Percentiles rank a stretch among this genome's conserved stretches.
Conservation (phyloP, 2,329 filamentous ascomycete species). For the Ophiocordyceps camponoti-saundersi region DNA sequence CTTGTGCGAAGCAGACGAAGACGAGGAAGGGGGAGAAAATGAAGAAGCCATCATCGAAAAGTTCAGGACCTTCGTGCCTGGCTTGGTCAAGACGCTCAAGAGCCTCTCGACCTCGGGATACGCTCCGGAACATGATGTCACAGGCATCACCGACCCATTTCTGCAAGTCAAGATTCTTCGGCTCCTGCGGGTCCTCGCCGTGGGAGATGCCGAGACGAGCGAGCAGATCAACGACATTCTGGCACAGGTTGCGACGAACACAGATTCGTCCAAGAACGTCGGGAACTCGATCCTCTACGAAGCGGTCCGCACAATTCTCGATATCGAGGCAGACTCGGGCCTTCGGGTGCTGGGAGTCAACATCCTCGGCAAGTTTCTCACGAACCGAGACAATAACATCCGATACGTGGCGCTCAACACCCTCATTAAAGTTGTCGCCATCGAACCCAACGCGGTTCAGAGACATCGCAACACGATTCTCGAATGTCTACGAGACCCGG, state of each 20-base stretch:
- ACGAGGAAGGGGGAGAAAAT: conserved; percentile 64
- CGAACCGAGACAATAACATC: conserved; percentile 99
- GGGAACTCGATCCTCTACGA: conserved; percentile 98
- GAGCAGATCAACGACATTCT: conserved; percentile 98
- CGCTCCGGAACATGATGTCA: conserved; percentile 94
- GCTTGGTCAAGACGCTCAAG: conserved; percentile 80
- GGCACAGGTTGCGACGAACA: conserved; percentile 94
- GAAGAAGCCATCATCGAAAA: conserved; percentile 68
- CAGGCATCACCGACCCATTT: conserved; percentile 94
- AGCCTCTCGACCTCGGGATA: conserved; percentile 88
- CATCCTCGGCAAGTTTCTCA: conserved; percentile 92
- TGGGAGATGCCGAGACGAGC: conserved; percentile 73
- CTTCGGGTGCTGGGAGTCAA: conserved; percentile 90
- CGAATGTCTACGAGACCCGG: conserved; percentile 87
- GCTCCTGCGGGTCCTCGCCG: conserved; percentile 68
- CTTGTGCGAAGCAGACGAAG: conserved; percentile 88
- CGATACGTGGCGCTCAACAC: conserved; percentile 96
- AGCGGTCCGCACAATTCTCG: conserved; percentile 87
- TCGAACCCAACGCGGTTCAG: conserved; percentile 95
- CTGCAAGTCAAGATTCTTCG: conserved; percentile 91
- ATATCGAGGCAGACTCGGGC: conserved; percentile 94
- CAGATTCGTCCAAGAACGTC: conserved; percentile 94
- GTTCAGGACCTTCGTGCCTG: conserved; percentile 73
- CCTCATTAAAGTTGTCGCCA: conserved; percentile 91
- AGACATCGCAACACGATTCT: conserved; percentile 93